phyloP scores from a whole-genome alignment of 345 rosid species.

The Durio zibethinus region DNA sequence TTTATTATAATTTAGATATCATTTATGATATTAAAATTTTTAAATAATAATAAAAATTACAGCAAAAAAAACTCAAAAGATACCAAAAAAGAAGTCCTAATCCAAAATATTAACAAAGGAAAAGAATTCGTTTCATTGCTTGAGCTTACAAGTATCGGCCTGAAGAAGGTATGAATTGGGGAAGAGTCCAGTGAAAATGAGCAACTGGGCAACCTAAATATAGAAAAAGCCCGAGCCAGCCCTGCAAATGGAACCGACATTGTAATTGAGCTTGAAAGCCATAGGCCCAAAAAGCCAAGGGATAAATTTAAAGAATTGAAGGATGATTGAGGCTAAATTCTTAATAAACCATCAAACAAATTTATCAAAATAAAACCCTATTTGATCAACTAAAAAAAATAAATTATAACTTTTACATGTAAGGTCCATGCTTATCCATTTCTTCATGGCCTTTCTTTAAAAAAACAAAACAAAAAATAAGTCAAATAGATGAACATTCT shows the following conservation, averaged over 20 bases:
- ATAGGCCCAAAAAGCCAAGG: not conserved
- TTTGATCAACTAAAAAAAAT: not conserved
- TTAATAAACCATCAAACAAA: not conserved
- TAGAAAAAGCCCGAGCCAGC: not conserved
- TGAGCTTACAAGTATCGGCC: not conserved
- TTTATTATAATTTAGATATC: no score
- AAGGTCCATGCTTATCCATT: not conserved
- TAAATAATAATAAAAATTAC: no score
- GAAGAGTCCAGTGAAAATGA: not conserved
- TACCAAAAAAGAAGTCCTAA: no score
- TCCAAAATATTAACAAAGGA: no score
- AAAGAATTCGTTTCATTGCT: no score
- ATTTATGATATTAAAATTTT: no score
- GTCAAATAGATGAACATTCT: not conserved
- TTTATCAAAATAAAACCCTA: not conserved
- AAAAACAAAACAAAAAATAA: not conserved
- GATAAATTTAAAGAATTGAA: not conserved
- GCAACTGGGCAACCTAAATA: no score
- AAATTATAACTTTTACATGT: not conserved
- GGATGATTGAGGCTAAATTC: not conserved
- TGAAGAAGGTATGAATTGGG: not conserved
- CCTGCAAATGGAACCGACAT: not conserved
- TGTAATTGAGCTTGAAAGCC: not conserved
- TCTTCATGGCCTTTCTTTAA: not conserved
- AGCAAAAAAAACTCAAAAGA: no score